Evolutionary conservation across 2,329 filamentous ascomycete species (phyloP), one percentile per base, ranked within the genome.

Genomic region (Fusarium phyllophilum): DNA sequence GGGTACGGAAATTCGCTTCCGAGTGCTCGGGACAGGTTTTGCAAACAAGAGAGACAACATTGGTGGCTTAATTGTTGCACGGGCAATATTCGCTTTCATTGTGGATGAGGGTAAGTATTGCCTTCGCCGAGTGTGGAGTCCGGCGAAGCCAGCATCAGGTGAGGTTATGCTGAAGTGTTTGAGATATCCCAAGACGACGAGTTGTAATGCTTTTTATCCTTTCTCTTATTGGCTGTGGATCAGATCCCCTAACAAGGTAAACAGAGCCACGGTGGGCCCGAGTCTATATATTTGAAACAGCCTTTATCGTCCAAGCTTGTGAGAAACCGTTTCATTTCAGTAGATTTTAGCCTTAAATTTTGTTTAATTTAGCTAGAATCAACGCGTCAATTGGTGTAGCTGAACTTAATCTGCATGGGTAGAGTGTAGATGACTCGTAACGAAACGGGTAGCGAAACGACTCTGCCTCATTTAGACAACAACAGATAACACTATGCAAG

Each of bases 21-120:
- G 59, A 73, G 36, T 45, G 31, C n/a, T 72, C 49, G 70, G 70
- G 59, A 61, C 64, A 17, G 33, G 44, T 34, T 56, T 54, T 65
- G 46, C 55, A 56, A 70, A 73, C 69, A 36, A n/a, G 34, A 56
- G 59, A 56, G 59, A 59, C 56, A 20, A 29, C 33, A 54, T 72
- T 66, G 65, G 67, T 70, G 67, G 67, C 46, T 65, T 70, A 66
- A 59, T 69, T 72, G 39, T 44, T 42, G 56, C 44, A 52, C 68
- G 65, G 66, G 22, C 70, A 48, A 48, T 70, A 36, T 54, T 69
- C 69, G 69, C 58, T 66, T 60, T 33, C 58, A 73, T 69, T 60
- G 48, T 60, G 46, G 46, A 65, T 64, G 70, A 55, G 42, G 10
- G 22, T 6, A 52, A 8, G 15, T 22, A 36, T 6, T 52, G 49